These are phyloP conservation scores for Vigna unguiculata DNA, from an alignment of 306 rosid species.

Conservation along the genomic window DNA sequence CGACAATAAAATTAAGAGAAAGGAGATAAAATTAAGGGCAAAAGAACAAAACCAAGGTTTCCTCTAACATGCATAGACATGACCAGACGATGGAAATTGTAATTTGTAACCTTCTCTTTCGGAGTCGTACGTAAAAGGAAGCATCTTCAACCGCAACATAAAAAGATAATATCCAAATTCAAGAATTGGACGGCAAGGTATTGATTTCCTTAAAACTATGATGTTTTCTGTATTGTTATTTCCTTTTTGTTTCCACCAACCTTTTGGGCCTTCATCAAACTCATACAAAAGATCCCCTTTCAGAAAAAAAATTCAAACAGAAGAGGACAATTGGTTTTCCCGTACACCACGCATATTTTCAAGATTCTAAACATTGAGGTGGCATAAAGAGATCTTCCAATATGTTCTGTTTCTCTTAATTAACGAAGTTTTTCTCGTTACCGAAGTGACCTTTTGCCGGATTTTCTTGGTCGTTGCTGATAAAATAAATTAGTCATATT, in stretches of 20 bases:
- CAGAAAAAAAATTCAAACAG: not conserved
- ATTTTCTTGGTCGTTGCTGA: not conserved
- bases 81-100: not conserved
- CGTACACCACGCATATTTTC: not conserved
- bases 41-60: constrained; percentile 1
- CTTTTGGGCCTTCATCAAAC: not conserved
- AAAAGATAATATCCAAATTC: not conserved
- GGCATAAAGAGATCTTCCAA: not conserved
- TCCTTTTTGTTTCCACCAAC: not conserved
- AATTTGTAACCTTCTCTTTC: not conserved
- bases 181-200: not conserved
- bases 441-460: not conserved
- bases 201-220: not conserved
- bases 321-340: constrained; percentile 1
- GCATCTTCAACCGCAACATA: not conserved
- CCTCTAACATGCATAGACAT: constrained; percentile 13
- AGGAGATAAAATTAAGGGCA: not conserved
- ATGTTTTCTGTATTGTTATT: not conserved
- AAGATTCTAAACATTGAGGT: not conserved
- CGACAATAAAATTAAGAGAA: not conserved
- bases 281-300: not conserved
- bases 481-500: not conserved
- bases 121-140: not conserved
- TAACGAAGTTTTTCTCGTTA: not conserved
- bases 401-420: not conserved